Evolutionary conservation across 2,329 filamentous ascomycete species (phyloP), one percentile per base, ranked within the genome.

Genomic region (Alternaria incomplexa): DNA sequence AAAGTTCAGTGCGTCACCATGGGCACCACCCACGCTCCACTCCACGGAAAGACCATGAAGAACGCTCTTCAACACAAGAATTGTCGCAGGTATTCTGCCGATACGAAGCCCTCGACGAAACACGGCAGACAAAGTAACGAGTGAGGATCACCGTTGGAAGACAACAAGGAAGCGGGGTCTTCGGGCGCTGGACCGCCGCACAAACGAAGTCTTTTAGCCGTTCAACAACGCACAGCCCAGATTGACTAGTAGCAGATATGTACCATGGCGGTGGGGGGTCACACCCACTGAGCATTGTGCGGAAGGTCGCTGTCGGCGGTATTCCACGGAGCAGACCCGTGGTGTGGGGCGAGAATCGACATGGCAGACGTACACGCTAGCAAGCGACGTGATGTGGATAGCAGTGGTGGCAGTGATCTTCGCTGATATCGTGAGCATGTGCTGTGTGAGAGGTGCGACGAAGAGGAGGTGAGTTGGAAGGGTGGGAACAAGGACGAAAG

Each of bases 161-260:
- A 62, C 62, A 52, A 46, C 61, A 57, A 54, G 45, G 43, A 20
- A 60, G 60, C 51, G 56, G 56, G 48, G 43, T 43, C 20, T 13
- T 43, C 46, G 45, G 46, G 51, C 36, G 43, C 47, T 55, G 43
- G 48, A 48, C 47, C 25, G 25, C 25, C 26, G 44, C 60, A 50
- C 25, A 17, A 60, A 40, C 26, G 47, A 58, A 22, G 56, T 62
- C 46, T 58, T 64, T 69, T 67, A 64, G 61, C 66, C 64, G 61
- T 69, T 32, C 40, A 55, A 60, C 55, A 62, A 58, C 60, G 57
- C 63, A 61, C 28, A 63, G 61, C 45, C 57, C 30, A 54, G 53
- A 25, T 36, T n/a, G 47, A 52, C 57, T 57, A 50, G 48, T 17
- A 56, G 48, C 44, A 59, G 50, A 44, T 40, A 40, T 40, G 48